Evolutionary conservation across 768 basidiomycete genomes (phyloP), one percentile per base, ranked within the genome.

Genomic region (Strobilomyces dryophilus): DNA sequence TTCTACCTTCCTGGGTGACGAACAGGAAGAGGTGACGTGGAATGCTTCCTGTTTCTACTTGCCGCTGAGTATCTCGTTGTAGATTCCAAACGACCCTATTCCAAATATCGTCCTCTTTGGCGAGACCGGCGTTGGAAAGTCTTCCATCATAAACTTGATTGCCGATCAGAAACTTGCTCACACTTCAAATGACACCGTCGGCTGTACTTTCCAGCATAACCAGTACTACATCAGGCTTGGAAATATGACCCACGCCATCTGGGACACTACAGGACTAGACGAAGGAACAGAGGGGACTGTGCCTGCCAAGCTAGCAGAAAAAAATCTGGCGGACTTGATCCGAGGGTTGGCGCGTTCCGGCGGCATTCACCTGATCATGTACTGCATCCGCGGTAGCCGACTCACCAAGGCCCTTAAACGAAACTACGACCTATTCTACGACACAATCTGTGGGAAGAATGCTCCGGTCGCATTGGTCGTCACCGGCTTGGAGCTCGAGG

Each of bases 391-490:
- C 17, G 52, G 17, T 1, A 12, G 9, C 20, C 31, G 54, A 32
- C 39, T 47, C 34, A 54, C 54, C 3, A 54, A 32, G 18, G 53
- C 45, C 10, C 54, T 66, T 18, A 51, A 60, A 24, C 61, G 63
- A 29, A 74, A 72, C 56, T 74, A 71, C 61, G 51, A 58, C 27
- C 36, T 73, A 4, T 70, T 73, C 41, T 60, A 66, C 27, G 59
- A 66, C 17, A 59, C 66, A 3, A 62, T 75, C 29, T 75, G 74
- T 47, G 62, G 55, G 18, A 52, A 56, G 31, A 50, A 62, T 29
- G 75, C 74, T 5, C 74, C 71, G 3, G 63, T 71, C n/a, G 62
- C 68, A 0, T 46, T 74, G 6, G 71, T 69, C 7, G 59, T 74
- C 8, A 75, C 71, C 0, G 68, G 71, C 17, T 58, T 75, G 15